Evolutionary conservation across 2,329 filamentous ascomycete genomes (phyloP), one percentile per base, ranked within the genome.

Genomic region (Fusarium subtropicale): DNA sequence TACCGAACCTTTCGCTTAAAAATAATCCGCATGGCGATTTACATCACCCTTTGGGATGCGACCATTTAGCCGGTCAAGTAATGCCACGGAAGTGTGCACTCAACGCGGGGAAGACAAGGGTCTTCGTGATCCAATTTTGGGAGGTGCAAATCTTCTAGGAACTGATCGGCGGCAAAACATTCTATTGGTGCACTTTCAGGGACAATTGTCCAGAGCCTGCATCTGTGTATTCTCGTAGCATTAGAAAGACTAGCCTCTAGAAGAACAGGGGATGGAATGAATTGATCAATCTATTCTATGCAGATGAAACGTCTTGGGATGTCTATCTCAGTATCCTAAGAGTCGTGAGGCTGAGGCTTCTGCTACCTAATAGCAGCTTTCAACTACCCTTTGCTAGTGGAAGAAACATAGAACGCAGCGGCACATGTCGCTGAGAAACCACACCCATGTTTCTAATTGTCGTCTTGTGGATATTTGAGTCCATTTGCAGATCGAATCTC

Each of bases 401-500:
- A 22, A 22, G 20, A 22, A 22, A 22, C 20, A 22, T 22, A 22
- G 1, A 30, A 30, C 28, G 28, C 28, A 11, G 28, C 12, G 28
- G 12, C 28, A 30, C 10, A 30, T 22, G 12, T 30, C 28, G 11
- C 28, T 12, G 10, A 12, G 11, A 11, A 30, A 12, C 28, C 4
- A 12, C 12, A 30, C 12, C 13, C 10, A 12, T 30, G 6, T 52
- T 8, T 31, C 50, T 66, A 55, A 5, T 44, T 33, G 18, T 53
- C 42, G 11, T 66, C 64, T 18, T 66, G 63, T 2, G 64, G 64
- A n/a, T 66, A 66, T 18, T 38, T 41, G 2, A 63, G 24, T 2
- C 63, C 64, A 24, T 36, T 53, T 8, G 48, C 51, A 20, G n/a
- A 34, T 42, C 83, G 70, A 20, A 85, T 78, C 52, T 82, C 79